phyloP scores from a whole-genome alignment of 495 filamentous ascomycete genomes.

The Aspergillus hancockii region DNA sequence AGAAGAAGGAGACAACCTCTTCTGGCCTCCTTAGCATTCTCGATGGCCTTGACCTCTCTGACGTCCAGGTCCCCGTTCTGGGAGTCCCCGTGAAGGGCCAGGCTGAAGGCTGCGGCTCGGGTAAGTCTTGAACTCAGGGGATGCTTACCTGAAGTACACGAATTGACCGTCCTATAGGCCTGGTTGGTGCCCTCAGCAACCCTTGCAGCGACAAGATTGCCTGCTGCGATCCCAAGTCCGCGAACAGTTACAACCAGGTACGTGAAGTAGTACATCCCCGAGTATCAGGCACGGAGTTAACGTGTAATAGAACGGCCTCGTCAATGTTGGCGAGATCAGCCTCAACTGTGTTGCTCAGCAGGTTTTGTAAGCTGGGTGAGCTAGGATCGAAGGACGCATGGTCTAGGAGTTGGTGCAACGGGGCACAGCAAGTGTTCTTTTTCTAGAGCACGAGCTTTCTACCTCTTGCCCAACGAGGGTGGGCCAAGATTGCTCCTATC shows the following conservation, averaged over 20 bases:
- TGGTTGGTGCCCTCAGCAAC: background rate
- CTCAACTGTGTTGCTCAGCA: constrained; percentile 25
- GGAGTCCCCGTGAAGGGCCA: background rate
- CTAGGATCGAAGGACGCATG: no score
- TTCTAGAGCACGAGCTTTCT: background rate
- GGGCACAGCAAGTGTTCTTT: no score
- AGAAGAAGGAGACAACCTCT: background rate
- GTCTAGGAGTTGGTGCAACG: no score
- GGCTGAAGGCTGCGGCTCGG: background rate
- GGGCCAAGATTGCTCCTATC: background rate
- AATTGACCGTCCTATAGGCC: background rate
- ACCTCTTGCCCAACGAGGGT: background rate
- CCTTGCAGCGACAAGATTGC: background rate
- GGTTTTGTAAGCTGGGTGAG: constrained; percentile 34
- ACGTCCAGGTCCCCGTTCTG: background rate
- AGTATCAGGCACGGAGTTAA: no score
- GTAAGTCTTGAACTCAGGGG: background rate
- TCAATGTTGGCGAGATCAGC: constrained; percentile 43
- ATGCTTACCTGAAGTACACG: background rate
- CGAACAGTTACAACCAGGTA: background rate
- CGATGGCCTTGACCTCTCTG: background rate
- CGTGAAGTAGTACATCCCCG: background rate
- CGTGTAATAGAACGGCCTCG: constrained; percentile 31
- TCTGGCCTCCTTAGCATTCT: background rate
- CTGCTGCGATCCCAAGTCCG: background rate